Evolutionary conservation across 164 flowering plant genomes (phyloP).

Genomic region (Litsea cubeba): DNA sequence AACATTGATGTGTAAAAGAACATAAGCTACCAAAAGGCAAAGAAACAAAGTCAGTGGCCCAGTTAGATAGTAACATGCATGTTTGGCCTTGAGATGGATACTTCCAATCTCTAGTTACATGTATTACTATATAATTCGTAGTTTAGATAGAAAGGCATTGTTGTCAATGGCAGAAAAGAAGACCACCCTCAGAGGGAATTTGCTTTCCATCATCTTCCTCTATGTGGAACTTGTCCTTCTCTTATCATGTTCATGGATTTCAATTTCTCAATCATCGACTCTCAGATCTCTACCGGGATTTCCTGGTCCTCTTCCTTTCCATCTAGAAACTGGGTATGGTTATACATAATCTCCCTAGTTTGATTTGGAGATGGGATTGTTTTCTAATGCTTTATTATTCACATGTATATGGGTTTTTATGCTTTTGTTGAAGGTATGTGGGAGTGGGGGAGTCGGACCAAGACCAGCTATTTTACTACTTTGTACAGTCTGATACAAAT

Average conservation of each 20-base stretch:
- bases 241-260: not conserved
- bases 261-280: not conserved
- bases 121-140: too few relatives aligned
- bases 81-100: too few relatives aligned
- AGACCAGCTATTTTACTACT: conserved; percentile 30
- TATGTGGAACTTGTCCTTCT: not conserved
- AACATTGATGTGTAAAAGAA: too few relatives aligned
- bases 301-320: conserved; percentile 10
- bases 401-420: too few relatives aligned
- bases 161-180: not conserved
- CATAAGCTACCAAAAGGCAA: too few relatives aligned
- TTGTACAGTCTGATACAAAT: conserved; percentile 28
- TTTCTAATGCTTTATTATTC: not conserved
- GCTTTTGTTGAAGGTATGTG: conserved; percentile 1
- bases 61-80: too few relatives aligned
- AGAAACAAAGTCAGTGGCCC: too few relatives aligned
- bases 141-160: not conserved
- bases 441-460: not conserved
- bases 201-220: not conserved
- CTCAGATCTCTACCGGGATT: conserved; percentile 13
- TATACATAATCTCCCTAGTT: not conserved
- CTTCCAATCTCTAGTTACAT: too few relatives aligned
- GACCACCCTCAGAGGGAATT: not conserved
- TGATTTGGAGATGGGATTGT: not conserved
- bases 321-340: conserved; percentile 10